Conservation (phyloP, 495 filamentous ascomycete species). For the Aspergillus homomorphus region DNA sequence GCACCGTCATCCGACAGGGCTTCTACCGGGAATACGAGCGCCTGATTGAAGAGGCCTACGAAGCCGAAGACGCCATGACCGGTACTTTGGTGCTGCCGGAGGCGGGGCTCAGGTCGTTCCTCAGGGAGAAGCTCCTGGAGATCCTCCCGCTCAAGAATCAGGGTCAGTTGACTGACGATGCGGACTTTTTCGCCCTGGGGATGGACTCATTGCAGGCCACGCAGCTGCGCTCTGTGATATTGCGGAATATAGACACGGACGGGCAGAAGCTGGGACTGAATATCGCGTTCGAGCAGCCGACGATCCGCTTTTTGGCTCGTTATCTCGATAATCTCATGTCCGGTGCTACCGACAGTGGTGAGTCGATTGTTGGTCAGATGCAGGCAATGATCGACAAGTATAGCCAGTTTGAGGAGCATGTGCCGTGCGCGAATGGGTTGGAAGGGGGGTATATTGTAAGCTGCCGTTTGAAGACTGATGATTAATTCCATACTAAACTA, state of each 20-base stretch:
- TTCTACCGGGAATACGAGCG: slow-evolving; percentile 50
- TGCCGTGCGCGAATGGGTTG: slow-evolving; percentile 16
- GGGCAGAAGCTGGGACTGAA: slow-evolving; percentile 39
- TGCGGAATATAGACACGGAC: slow-evolving; percentile 28
- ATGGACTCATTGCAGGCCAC: slow-evolving; percentile 55
- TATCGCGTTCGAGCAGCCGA: slow-evolving; percentile 47
- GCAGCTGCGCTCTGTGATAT: slow-evolving; percentile 42
- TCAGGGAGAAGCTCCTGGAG: slow-evolving; percentile 18
- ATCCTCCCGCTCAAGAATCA: slow-evolving; percentile 9
- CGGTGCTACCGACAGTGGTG: slow-evolving; percentile 20
- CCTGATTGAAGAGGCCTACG: slow-evolving; percentile 49
- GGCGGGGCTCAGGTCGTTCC: slow-evolving; percentile 27
- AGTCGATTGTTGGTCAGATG: slow-evolving; percentile 32
- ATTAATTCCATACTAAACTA: not conserved
- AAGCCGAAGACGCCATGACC: slow-evolving; percentile 23
- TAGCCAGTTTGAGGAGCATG: slow-evolving; percentile 35
- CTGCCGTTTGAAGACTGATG: not conserved
- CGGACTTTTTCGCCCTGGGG: slow-evolving; percentile 53
- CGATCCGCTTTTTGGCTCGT: slow-evolving; percentile 32
- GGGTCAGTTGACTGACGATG: slow-evolving; percentile 22
- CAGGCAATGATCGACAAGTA: slow-evolving; percentile 40
- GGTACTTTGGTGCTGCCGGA: slow-evolving; percentile 19
- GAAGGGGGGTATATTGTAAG: slow-evolving; percentile 24
- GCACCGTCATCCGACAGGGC: slow-evolving; percentile 52
- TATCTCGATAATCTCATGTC: slow-evolving; percentile 26